Conservation (phyloP, 1,284 basidiomycete genomes). For the Tilletiopsis washingtonensis region DNA sequence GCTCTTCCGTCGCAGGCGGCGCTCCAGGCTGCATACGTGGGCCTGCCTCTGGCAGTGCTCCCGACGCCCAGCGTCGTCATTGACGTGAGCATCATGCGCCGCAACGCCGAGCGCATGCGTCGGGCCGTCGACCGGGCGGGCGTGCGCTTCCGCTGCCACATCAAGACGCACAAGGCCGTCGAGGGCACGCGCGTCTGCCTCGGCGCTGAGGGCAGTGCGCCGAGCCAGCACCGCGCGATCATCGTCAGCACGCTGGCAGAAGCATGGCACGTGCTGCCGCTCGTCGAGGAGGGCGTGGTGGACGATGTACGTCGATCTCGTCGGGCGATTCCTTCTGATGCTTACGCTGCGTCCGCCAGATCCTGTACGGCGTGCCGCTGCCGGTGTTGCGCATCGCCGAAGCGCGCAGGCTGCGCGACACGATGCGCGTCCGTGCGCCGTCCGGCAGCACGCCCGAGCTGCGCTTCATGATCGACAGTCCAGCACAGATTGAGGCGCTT, state of each 20-base stretch:
- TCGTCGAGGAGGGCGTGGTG: conserved; percentile 65
- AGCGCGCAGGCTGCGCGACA: conserved; percentile 57
- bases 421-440: neutral
- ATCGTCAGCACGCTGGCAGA: conserved; percentile 73
- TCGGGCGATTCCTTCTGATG: conserved; percentile 1
- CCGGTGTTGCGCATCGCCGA: conserved; percentile 65
- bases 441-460: conserved; percentile 54
- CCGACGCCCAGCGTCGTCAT: conserved; percentile 72
- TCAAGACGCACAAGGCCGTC: conserved; percentile 73
- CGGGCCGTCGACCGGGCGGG: conserved; percentile 60
- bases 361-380: conserved; percentile 70
- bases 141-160: conserved; percentile 63
- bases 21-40: too few species aligned
- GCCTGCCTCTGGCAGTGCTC: conserved; percentile 56
- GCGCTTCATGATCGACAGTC: conserved; percentile 67
- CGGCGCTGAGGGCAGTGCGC: too few species aligned
- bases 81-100: conserved; percentile 61
- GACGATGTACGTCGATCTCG: conserved; percentile 57
- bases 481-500: conserved; percentile 62
- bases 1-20: too few species aligned
- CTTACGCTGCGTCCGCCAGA: too few species aligned
- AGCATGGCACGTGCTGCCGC: conserved; percentile 63
- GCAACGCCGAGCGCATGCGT: conserved; percentile 68
- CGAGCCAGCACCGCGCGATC: conserved; percentile 54
- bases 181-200: conserved; percentile 13